These are phyloP conservation scores for Zalaria sp. DNA, from an alignment of 2,329 filamentous ascomycete species.

Conservation along the genomic window DNA sequence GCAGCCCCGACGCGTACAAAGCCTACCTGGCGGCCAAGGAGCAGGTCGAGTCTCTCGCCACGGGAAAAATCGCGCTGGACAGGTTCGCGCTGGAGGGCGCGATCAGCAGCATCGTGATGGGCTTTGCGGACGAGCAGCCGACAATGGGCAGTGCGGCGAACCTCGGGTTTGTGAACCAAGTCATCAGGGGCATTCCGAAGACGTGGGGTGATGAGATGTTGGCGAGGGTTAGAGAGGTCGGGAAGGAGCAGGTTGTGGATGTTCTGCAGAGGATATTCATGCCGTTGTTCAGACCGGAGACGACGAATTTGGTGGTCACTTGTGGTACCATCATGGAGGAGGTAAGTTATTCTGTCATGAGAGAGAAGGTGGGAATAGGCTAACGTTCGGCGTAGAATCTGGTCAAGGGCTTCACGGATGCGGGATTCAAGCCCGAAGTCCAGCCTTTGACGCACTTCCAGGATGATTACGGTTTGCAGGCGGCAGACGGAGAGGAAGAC, in stretches of 20 bases:
- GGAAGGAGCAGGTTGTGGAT: constrained; percentile 58
- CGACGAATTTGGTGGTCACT: constrained; percentile 74
- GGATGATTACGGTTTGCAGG: constrained; percentile 75
- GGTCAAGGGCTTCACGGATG: constrained; percentile 55
- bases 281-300: constrained; percentile 65
- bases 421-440: constrained; percentile 66
- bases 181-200: constrained; percentile 59
- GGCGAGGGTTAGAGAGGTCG: constrained; percentile 61
- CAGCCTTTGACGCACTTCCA: constrained; percentile 67
- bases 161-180: constrained; percentile 69
- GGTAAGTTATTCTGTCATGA: constrained; percentile 38
- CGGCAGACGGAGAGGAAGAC: constrained; percentile 44
- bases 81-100: constrained; percentile 75
- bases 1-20: constrained; percentile 77
- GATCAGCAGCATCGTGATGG: constrained; percentile 76
- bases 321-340: constrained; percentile 77
- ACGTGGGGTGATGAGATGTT: constrained; percentile 70
- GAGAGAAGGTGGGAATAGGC: constrained; percentile 8
- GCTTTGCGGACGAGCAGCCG: constrained; percentile 74
- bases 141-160: constrained; percentile 73
- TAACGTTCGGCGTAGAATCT: constrained; percentile 43
- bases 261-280: constrained; percentile 64
- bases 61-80: constrained; percentile 60
- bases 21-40: constrained; percentile 66
- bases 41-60: constrained; percentile 60